Base-by-base conservation (phyloP, 148 eudicot genomes). In the Fagopyrum esculentum region DNA sequence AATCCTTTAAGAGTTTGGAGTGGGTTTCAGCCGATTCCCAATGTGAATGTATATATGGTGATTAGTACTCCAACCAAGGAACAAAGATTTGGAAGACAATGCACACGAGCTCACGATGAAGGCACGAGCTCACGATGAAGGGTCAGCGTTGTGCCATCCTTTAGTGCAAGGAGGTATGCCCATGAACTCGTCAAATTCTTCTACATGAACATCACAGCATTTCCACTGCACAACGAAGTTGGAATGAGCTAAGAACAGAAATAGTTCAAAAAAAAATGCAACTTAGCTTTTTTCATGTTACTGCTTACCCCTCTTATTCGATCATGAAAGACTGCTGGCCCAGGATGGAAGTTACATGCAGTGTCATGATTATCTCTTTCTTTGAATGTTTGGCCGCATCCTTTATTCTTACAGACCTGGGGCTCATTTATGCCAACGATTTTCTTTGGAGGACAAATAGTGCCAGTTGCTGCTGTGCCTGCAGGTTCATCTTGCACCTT, bases 151-250 rank as follows among this genome's bases (percentile, higher is more conserved):
- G 91, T 91, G 98, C 98, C 98, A 94, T 52, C 98, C 98, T 83
- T 86, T 89, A 44, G 93, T 46, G 84, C 98, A 94, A 47, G 98
- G 93, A 16, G 92, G 93, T 47, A 94, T 94, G 82, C 77, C 79
- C 89, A 91, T 88, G 84, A 94, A 94, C 87, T 94, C 97, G n/a
- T 94, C 98, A 30, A 94, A 94, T 77, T 94, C 98, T 83, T 87
- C 87, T 60, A 91, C 98, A 83, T 88, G 97, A 82, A 94, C 75
- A 77, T 94, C 91, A 73, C 98, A 94, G 71, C 98, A 94, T 82
- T 94, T 88, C 98, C 98, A 94, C 98, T 91, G 87, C 85, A 85
- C 56, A 75, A 63, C 17, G 17, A 71, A 49, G 46, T 1, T 26
- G 29, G 73, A 47, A 9, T 7, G 15, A 45, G 50, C 6, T 44